phyloP scores from a whole-genome alignment of 345 rosid genomes.

The Boechera divaricarpa region DNA sequence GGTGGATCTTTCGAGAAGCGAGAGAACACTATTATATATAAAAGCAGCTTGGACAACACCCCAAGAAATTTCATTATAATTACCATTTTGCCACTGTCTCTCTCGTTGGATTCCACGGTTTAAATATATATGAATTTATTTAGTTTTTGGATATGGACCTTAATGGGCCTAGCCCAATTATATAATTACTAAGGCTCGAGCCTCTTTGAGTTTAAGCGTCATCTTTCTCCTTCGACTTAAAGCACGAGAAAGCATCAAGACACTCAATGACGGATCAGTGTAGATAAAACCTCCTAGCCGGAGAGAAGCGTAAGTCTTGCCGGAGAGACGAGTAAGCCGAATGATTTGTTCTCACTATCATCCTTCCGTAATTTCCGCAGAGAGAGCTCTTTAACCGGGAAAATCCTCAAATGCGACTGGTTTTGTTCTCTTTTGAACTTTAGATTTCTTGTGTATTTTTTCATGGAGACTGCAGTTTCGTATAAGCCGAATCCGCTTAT shows the following conservation, averaged over 20 bases:
- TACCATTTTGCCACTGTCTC: conserved; percentile 7
- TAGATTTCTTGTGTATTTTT: not conserved
- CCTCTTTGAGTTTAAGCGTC: conserved; percentile 18
- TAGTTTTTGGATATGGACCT: not conserved
- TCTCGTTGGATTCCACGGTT: conserved; percentile 29
- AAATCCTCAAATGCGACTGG: conserved; percentile 19
- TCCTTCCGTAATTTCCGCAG: not conserved
- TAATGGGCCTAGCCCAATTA: not conserved
- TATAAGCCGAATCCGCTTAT: conserved; percentile 53
- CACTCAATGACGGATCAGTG: conserved; percentile 4
- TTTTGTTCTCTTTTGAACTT: not conserved
- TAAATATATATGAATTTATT: not conserved
- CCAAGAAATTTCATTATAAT: not conserved
- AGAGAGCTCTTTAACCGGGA: not conserved
- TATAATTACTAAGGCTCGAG: not conserved
- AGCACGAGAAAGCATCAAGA: not conserved
- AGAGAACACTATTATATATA: not conserved
- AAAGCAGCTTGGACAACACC: conserved; percentile 37
- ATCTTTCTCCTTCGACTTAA: not conserved
- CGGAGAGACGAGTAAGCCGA: conserved; percentile 21
- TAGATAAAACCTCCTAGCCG: conserved; percentile 44
- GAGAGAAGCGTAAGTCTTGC: conserved; percentile 30
- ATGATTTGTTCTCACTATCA: not conserved
- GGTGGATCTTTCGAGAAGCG: conserved; percentile 42
- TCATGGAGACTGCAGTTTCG: conserved; percentile 53